A percentile compares a stretch with the other conserved stretches of the same genome.
Conservation (phyloP, 2,329 filamentous ascomycete genomes). For the Exophiala xenobiotica region DNA sequence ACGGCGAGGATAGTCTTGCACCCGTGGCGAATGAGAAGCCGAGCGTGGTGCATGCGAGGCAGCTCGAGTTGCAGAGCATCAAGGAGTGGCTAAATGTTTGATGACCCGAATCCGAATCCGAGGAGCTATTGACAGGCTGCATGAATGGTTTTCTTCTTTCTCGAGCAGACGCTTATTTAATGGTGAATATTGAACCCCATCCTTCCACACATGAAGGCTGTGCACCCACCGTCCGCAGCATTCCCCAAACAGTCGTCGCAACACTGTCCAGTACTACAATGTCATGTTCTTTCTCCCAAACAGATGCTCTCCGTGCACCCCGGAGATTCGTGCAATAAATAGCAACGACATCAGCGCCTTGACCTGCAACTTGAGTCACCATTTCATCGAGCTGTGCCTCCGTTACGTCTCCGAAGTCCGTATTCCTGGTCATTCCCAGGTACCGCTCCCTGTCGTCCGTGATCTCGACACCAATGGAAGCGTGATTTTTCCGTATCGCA, state of each 20-base stretch:
- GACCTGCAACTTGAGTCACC: constrained; percentile 16
- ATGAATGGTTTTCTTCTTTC: too few relatives aligned
- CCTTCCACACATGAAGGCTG: constrained; percentile 29
- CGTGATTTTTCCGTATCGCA: constrained; percentile 39
- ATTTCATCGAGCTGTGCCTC: constrained; percentile 30
- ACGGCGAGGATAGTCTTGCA: too few relatives aligned
- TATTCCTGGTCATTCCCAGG: constrained; percentile 40
- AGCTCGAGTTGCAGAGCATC: too few relatives aligned
- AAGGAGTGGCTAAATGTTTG: too few relatives aligned
- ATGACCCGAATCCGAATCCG: too few relatives aligned
- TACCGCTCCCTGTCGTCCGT: constrained; percentile 33
- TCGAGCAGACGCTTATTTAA: too few relatives aligned
- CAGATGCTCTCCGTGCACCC: constrained; percentile 39
- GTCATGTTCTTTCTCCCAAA: constrained; percentile 39
- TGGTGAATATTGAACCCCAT: constrained; percentile 40
- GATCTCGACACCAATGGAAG: constrained; percentile 29
- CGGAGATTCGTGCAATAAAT: constrained; percentile 48
- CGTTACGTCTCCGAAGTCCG: constrained; percentile 38
- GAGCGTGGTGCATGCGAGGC: too few relatives aligned
- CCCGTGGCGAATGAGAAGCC: too few relatives aligned
- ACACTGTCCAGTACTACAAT: constrained; percentile 45
- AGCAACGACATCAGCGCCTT: constrained; percentile 38
- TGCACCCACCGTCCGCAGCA: constrained; percentile 37
- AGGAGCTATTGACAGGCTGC: too few relatives aligned
- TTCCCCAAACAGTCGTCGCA: constrained; percentile 44